phyloP scores from a whole-genome alignment of 331 rosid species.

The Quercus phellos region DNA sequence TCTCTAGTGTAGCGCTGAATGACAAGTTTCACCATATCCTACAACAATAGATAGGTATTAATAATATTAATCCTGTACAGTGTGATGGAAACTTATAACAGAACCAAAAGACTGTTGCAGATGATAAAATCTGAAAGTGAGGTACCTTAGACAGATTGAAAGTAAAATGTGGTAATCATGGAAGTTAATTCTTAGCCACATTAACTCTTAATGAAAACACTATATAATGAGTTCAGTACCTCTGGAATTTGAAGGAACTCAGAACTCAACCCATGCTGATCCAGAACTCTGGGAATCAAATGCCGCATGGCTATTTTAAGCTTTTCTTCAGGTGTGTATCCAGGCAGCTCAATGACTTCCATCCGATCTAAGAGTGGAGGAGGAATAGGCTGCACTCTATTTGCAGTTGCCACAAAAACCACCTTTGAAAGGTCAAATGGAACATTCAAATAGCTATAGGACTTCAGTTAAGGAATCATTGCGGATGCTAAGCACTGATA shows the following conservation, averaged over 20 bases:
- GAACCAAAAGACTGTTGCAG: not conserved
- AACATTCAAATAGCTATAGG: conserved; percentile 85
- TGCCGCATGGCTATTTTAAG: conserved; percentile 85
- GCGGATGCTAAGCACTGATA: not conserved
- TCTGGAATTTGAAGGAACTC: conserved; percentile 91
- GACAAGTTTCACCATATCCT: conserved; percentile 79
- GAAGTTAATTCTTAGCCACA: not conserved
- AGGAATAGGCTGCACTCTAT: conserved; percentile 89
- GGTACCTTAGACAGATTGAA: not conserved
- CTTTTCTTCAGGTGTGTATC: conserved; percentile 94
- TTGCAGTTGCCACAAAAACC: conserved; percentile 93
- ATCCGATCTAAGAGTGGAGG: conserved; percentile 94
- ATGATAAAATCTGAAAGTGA: not conserved
- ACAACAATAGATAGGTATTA: conserved; percentile 23
- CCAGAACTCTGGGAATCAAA: conserved; percentile 94
- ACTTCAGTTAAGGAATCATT: conserved; percentile 53
- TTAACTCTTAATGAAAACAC: not conserved
- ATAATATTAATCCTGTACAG: not conserved
- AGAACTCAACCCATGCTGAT: conserved; percentile 83
- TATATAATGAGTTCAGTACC: conserved; percentile 39
- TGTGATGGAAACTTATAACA: not conserved
- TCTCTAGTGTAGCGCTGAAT: conserved; percentile 94
- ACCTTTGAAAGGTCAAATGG: conserved; percentile 95
- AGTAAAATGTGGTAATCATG: not conserved
- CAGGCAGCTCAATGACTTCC: conserved; percentile 99